Conservation (phyloP, 768 basidiomycete species). For the Lentinula sp. region DNA sequence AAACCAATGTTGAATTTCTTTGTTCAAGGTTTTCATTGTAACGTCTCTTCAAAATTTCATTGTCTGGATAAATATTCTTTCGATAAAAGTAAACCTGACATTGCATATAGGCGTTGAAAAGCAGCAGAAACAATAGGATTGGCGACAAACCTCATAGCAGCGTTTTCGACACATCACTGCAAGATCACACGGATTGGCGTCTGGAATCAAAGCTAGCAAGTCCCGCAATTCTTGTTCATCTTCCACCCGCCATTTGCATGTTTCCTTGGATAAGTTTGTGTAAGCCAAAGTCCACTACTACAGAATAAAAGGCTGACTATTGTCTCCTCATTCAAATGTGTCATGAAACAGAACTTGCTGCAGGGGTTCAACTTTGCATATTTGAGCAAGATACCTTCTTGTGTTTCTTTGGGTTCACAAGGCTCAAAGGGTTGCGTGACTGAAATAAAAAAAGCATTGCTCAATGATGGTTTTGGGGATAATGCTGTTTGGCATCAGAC, state of each 20-base stretch:
- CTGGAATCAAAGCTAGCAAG: slow-evolving; percentile 36
- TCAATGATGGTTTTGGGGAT: not conserved
- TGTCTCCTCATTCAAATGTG: not conserved
- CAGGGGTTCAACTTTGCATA: slow-evolving; percentile 32
- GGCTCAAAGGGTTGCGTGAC: slow-evolving; percentile 24
- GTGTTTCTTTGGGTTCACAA: slow-evolving; percentile 33
- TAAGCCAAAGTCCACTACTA: not conserved
- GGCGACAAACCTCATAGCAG: slow-evolving; percentile 36
- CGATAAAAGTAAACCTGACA: slow-evolving; percentile 13
- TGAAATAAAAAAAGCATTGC: slow-evolving; percentile 10
- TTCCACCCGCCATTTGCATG: not conserved
- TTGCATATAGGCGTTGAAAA: slow-evolving; percentile 7
- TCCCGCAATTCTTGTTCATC: not conserved
- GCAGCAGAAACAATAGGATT: slow-evolving; percentile 12
- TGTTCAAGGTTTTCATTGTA: not conserved
- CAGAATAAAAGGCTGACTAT: not conserved
- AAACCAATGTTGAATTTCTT: not conserved
- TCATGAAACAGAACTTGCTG: not conserved
- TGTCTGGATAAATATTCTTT: slow-evolving; percentile 19
- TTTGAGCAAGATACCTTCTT: slow-evolving; percentile 16
- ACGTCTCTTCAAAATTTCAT: not conserved
- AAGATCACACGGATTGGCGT: slow-evolving; percentile 43
- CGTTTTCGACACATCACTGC: slow-evolving; percentile 40
- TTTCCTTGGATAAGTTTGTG: not conserved
- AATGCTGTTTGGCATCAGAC: not conserved